These are phyloP conservation scores for Fusarium praegraminearum DNA, from an alignment of 2,329 filamentous ascomycete genomes.

Conservation along the genomic window DNA sequence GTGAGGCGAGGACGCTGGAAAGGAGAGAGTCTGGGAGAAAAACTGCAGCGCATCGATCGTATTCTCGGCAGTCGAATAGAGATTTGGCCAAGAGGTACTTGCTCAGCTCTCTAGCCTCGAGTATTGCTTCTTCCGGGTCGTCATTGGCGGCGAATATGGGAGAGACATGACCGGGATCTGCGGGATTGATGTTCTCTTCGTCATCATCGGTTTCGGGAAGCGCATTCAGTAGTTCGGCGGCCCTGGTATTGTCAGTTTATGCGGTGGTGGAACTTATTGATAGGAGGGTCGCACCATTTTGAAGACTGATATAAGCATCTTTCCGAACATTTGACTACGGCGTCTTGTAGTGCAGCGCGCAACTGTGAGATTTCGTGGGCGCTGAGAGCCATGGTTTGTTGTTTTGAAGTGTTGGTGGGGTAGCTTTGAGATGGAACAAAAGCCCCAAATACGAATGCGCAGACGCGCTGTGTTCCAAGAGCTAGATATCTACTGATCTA, in stretches of 20 bases:
- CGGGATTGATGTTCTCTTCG: slow-evolving; percentile 57
- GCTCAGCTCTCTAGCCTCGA: slow-evolving; percentile 83
- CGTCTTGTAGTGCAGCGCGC: slow-evolving; percentile 81
- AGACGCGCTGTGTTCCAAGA: slow-evolving; percentile 4
- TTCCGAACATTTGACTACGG: slow-evolving; percentile 91
- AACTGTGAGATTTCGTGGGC: slow-evolving; percentile 72
- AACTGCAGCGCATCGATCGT: slow-evolving; percentile 89
- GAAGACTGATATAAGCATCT: slow-evolving; percentile 94
- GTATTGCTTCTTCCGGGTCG: slow-evolving; percentile 77
- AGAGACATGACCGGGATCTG: slow-evolving; percentile 57
- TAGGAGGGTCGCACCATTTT: slow-evolving; percentile 78
- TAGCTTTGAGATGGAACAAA: slow-evolving; percentile 24
- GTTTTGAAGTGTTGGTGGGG: slow-evolving; percentile 32
- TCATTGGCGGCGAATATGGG: slow-evolving; percentile 66
- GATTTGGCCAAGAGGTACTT: slow-evolving; percentile 92
- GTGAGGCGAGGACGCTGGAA: slow-evolving; percentile 71
- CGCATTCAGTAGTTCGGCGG: slow-evolving; percentile 90
- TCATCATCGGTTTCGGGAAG: slow-evolving; percentile 73
- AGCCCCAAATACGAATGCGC: slow-evolving; percentile 2
- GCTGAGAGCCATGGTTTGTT: slow-evolving; percentile 63
- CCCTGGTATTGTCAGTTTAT: slow-evolving; percentile 68
- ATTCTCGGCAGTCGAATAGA: slow-evolving; percentile 95
- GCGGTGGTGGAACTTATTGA: not conserved
- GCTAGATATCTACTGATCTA: not conserved
- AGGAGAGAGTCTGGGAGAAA: slow-evolving; percentile 86